These are phyloP conservation scores for Fusarium fujikuroi DNA, from an alignment of 2,329 filamentous ascomycete genomes.

Conservation along the genomic window DNA sequence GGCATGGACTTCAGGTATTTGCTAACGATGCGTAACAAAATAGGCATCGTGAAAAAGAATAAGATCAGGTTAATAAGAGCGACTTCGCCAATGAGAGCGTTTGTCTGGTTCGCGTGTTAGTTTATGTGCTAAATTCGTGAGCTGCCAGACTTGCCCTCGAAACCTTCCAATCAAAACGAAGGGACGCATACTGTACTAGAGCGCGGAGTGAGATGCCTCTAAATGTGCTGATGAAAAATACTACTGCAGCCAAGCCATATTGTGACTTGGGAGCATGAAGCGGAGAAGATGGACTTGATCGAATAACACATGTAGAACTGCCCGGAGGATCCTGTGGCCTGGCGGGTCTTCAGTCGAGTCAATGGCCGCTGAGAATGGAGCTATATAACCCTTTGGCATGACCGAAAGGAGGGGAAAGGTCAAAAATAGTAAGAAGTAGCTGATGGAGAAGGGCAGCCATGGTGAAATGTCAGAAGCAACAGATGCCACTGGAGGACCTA, in stretches of 20 bases:
- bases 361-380: accelerated
- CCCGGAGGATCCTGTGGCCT: accelerated
- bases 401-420: too few relatives aligned
- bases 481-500: too few relatives aligned
- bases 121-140: not conserved
- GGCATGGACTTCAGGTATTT: not conserved
- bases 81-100: not conserved
- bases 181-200: not conserved
- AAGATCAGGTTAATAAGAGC: not conserved
- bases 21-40: not conserved
- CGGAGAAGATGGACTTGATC: not conserved
- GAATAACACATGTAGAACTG: too few relatives aligned
- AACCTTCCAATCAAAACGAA: too few relatives aligned
- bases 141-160: not conserved
- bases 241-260: too few relatives aligned
- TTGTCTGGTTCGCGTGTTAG: not conserved
- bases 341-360: accelerated
- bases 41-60: not conserved
- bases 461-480: not conserved
- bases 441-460: not conserved
- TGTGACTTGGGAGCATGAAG: not conserved
- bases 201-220: not conserved
- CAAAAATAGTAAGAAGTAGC: not conserved
- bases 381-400: not conserved
- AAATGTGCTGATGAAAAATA: not conserved